These are phyloP conservation scores for Eucalyptus sp. DNA, from an alignment of 345 rosid genomes.

Conservation along the genomic window DNA sequence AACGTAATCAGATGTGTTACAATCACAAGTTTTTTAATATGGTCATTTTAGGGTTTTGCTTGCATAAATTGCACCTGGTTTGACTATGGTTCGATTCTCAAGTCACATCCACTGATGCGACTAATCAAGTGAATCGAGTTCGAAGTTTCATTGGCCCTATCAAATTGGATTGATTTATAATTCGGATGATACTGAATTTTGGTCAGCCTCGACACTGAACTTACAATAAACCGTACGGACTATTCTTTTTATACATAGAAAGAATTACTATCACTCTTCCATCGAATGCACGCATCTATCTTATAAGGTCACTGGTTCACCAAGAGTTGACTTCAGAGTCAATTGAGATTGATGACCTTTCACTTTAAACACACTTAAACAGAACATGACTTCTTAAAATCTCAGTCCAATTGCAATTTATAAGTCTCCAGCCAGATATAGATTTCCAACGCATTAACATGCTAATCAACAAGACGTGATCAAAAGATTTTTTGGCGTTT, in stretches of 20 bases:
- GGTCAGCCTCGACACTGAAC: not conserved
- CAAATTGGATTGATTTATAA: not conserved
- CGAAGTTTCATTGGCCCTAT: not conserved
- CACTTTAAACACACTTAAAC: not conserved
- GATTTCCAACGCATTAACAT: not conserved
- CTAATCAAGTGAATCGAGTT: not conserved
- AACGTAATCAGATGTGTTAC: not conserved
- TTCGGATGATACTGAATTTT: not conserved
- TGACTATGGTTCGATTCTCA: not conserved
- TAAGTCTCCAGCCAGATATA: not conserved
- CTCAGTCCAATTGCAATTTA: not conserved
- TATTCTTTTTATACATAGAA: not conserved
- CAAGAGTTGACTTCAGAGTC: not conserved
- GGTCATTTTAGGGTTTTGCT: not conserved
- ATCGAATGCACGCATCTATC: not conserved
- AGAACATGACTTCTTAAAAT: not conserved
- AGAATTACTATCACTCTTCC: not conserved
- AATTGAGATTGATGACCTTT: not conserved
- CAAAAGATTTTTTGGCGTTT: not conserved
- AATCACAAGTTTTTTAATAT: not conserved
- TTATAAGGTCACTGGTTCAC: not conserved
- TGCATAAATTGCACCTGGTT: not conserved
- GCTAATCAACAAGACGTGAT: not conserved
- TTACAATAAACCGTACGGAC: not conserved
- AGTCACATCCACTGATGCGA: not conserved